Conservation (phyloP, 352 stramenopile genomes). For the Thraustotheca clavata region DNA sequence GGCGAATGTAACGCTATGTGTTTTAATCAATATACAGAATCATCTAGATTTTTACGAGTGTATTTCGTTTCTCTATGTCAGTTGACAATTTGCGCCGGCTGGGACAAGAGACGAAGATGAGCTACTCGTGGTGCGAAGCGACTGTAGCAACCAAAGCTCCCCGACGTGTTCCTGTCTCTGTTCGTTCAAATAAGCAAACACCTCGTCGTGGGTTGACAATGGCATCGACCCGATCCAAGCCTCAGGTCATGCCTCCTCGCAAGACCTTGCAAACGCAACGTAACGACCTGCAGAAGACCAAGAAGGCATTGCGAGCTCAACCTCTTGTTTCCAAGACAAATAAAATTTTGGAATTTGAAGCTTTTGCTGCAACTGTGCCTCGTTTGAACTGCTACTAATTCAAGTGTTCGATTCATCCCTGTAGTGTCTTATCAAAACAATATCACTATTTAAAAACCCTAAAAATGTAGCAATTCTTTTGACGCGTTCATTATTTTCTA, state of each 20-base stretch:
- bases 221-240: background rate
- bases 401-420: too few relatives aligned
- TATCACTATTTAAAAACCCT: slow-evolving; percentile 3
- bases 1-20: too few relatives aligned
- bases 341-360: background rate
- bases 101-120: background rate
- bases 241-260: slow-evolving; percentile 17
- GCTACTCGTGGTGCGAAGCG: slow-evolving; percentile 18
- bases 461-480: background rate
- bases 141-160: background rate
- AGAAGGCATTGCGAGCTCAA: background rate
- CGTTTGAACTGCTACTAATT: background rate
- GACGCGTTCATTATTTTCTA: too few relatives aligned
- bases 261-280: slow-evolving; percentile 10
- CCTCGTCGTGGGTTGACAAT: background rate
- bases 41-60: too few relatives aligned
- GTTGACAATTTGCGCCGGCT: slow-evolving; percentile 7
- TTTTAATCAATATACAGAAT: too few relatives aligned
- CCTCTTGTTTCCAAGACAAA: background rate
- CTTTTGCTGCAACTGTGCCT: background rate
- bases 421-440: background rate
- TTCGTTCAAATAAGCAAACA: background rate
- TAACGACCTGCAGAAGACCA: background rate
- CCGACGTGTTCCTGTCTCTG: background rate
- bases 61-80: too few relatives aligned